Percentiles rank a stretch among this genome's conserved stretches.
phyloP scores from a whole-genome alignment of 1,284 basidiomycete genomes.

The Pseudozyma flocculosa region DNA sequence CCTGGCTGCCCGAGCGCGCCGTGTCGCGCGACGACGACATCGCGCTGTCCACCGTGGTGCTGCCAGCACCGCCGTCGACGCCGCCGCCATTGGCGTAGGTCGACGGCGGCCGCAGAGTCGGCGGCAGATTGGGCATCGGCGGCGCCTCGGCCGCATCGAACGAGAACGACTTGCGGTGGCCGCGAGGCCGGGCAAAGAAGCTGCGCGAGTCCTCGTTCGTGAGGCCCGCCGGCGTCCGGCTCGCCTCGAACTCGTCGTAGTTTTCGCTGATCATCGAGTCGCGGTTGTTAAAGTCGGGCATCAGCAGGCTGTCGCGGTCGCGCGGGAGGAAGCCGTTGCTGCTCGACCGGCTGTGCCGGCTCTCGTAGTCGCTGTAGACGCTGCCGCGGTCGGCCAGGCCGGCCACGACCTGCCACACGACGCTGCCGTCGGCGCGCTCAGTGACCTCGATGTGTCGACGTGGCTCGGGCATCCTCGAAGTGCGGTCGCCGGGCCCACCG shows the following conservation, averaged over 20 bases:
- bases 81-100: background rate
- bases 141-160: conserved; percentile 11
- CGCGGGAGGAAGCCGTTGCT: conserved; percentile 1
- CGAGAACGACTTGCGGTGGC: conserved; percentile 19
- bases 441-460: conserved; percentile 49
- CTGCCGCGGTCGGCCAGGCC: conserved; percentile 41
- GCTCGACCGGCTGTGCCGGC: conserved; percentile 11
- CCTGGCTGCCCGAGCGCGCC: background rate
- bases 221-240: conserved; percentile 22
- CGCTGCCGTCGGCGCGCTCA: conserved; percentile 46
- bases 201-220: conserved; percentile 36
- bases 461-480: conserved; percentile 8
- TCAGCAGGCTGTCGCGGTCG: background rate
- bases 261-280: conserved; percentile 2
- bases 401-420: conserved; percentile 53
- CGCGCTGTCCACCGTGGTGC: background rate
- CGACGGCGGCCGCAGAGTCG: background rate
- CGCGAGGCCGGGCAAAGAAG: conserved; percentile 30
- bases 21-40: background rate
- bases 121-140: conserved; percentile 10
- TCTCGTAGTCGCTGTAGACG: conserved; percentile 32
- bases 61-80: background rate
- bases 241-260: background rate
- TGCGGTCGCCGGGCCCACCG: background rate
- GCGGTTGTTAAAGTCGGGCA: background rate